Evolutionary conservation across 257 asterid species (phyloP), one percentile per base, ranked within the genome.

Genomic region (Cynanchum wilfordii): DNA sequence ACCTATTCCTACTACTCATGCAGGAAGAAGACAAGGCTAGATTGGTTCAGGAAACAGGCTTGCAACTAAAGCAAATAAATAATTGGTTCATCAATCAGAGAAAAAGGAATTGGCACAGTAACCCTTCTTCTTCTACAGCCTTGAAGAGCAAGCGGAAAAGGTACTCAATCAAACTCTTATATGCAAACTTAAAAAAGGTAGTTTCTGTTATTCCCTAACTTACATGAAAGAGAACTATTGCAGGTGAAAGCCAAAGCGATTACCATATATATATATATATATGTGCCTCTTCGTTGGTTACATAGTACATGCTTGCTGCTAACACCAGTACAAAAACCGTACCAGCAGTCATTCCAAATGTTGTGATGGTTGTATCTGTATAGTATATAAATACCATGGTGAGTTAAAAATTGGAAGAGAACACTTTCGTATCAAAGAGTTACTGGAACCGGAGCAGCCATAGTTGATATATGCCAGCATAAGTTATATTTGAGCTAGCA

Each of bases 71-170:
- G 78, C 96, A 89, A 80, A 85, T 89, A 49, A 89, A 89, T 64
- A 89, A 89, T 68, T 89, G 92, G 95, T 88, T 86, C 79, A 88
- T 88, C 80, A 88, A 89, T 73, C 92, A 89, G 80, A 81, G 92
- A 81, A 89, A 89, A 80, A 83, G 91, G 81, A 89, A 89, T 60
- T 89, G 96, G 96, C 96, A 89, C 83, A 84, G 80, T 75, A 89
- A 86, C 71, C 83, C 90, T 38, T 89, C 92, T 22, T 79, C 96
- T 11, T 86, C 93, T 0, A 40, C 88, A 8, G 51, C 84, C 40
- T 51, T 45, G 78, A 86, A 87, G 78, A 84, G 81, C 87, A 89
- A 89, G 69, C 87, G 93, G 69, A 89, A 89, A 70, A 86, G 89
- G 93, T 89, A 85, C 13, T 50, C 4, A 2, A 8, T 15, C 24